Evolutionary conservation across 2,329 filamentous ascomycete species (phyloP).

Genomic region (Verticillium dahliae): DNA sequence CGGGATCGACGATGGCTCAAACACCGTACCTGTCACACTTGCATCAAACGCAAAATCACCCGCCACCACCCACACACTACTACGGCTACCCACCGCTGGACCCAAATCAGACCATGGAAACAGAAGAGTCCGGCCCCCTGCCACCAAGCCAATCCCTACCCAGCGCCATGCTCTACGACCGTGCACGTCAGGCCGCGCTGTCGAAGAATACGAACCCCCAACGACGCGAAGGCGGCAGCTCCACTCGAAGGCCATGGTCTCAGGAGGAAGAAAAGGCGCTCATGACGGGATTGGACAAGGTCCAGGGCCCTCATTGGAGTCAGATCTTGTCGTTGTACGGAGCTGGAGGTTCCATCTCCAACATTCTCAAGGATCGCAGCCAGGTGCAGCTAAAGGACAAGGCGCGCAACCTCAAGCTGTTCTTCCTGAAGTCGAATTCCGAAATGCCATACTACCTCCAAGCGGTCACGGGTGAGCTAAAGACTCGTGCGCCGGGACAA

Average conservation of each 20-base stretch:
- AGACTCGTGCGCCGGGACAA: slow-evolving; percentile 73
- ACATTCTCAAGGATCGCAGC: slow-evolving; percentile 80
- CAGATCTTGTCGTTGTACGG: slow-evolving; percentile 85
- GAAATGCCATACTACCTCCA: slow-evolving; percentile 86
- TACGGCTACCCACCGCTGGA: slow-evolving; percentile 13
- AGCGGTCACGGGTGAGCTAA: slow-evolving; percentile 82
- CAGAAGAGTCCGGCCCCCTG: slow-evolving; percentile 23
- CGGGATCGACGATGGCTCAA: slow-evolving; percentile 26
- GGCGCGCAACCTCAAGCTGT: slow-evolving; percentile 81
- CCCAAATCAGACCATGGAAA: slow-evolving; percentile 19
- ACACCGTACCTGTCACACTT: slow-evolving; percentile 27
- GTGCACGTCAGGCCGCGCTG: slow-evolving; percentile 51
- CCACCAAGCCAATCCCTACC: slow-evolving; percentile 52
- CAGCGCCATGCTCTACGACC: slow-evolving; percentile 50
- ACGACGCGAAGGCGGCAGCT: slow-evolving; percentile 50
- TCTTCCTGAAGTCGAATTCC: slow-evolving; percentile 85
- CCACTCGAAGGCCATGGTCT: slow-evolving; percentile 73
- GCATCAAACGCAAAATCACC: slow-evolving; percentile 25
- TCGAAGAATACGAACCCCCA: slow-evolving; percentile 50
- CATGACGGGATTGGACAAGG: slow-evolving; percentile 80
- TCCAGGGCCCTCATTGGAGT: slow-evolving; percentile 89
- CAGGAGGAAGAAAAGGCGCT: slow-evolving; percentile 85
- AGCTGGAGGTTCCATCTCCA: slow-evolving; percentile 68
- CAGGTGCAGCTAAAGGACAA: slow-evolving; percentile 93
- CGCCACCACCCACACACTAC: slow-evolving; percentile 10